These are phyloP conservation scores for Chenopodium quinoa DNA, from an alignment of 148 eudicot genomes.

Conservation along the genomic window DNA sequence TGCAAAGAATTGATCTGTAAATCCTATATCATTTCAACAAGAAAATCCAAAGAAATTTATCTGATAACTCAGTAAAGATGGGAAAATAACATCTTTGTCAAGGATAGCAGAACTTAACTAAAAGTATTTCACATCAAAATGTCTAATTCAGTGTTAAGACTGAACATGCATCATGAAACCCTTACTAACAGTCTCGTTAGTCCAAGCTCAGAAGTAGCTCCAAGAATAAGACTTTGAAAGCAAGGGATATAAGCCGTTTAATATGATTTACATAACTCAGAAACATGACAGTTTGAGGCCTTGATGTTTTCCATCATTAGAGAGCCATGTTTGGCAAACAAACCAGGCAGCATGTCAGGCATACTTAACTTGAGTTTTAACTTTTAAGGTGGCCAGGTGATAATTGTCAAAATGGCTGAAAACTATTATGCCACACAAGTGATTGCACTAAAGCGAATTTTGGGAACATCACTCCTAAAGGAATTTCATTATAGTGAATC, in stretches of 20 bases:
- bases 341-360: background rate
- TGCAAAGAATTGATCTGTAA: background rate
- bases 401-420: background rate
- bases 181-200: background rate
- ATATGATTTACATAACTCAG: background rate
- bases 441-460: background rate
- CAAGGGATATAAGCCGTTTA: background rate
- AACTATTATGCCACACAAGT: background rate
- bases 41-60: background rate
- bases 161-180: slow-evolving; percentile 11
- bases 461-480: background rate
- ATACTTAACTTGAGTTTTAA: background rate
- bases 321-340: background rate
- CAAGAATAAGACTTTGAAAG: background rate
- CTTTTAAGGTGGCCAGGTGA: background rate
- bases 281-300: background rate
- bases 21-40: background rate
- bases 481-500: background rate
- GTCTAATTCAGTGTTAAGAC: background rate
- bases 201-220: background rate
- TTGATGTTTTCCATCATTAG: background rate
- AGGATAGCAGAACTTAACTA: background rate
- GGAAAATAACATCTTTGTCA: background rate
- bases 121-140: background rate
- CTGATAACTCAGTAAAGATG: too few relatives aligned